phyloP scores from a whole-genome alignment of 2,329 filamentous ascomycete genomes.

The Huntiella bhutanensis region DNA sequence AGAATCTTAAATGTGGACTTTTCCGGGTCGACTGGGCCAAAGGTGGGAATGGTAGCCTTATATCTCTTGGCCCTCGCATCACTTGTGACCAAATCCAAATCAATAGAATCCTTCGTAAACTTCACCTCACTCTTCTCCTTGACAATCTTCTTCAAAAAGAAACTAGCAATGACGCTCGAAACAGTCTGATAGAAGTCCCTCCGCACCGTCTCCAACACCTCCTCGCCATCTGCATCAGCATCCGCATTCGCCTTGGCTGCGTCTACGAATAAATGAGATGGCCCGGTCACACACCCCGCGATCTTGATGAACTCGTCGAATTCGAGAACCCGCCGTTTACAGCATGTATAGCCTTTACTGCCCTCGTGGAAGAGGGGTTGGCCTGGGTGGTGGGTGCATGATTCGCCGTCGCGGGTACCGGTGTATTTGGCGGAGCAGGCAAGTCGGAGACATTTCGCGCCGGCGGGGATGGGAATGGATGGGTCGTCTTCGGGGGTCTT shows the following conservation, averaged over 20 bases:
- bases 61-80: conserved; percentile 66
- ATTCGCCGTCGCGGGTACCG: conserved; percentile 45
- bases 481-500: conserved; percentile 83
- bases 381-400: conserved; percentile 77
- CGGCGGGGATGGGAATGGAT: conserved; percentile 50
- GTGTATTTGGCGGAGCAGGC: conserved; percentile 52
- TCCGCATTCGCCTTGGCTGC: conserved; percentile 50
- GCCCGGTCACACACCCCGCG: conserved; percentile 69
- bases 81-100: conserved; percentile 67
- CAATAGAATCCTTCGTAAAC: conserved; percentile 44
- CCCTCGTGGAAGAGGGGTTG: conserved; percentile 92
- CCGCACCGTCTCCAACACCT: conserved; percentile 58
- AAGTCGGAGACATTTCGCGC: conserved; percentile 57
- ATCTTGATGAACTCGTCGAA: conserved; percentile 98
- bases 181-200: conserved; percentile 93
- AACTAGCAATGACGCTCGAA: conserved; percentile 65
- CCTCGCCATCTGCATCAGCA: conserved; percentile 38
- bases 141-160: conserved; percentile 95
- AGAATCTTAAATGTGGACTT: conserved; percentile 65
- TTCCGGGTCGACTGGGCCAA: conserved; percentile 53
- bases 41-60: conserved; percentile 54
- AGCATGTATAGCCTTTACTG: conserved; percentile 94
- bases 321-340: conserved; percentile 83
- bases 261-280: conserved; percentile 67
- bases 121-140: conserved; percentile 56